A percentile compares a stretch with the other conserved stretches of the same genome.
These are phyloP conservation scores for Colletotrichum sp. DNA, from an alignment of 2,329 filamentous ascomycete genomes.

Conservation along the genomic window DNA sequence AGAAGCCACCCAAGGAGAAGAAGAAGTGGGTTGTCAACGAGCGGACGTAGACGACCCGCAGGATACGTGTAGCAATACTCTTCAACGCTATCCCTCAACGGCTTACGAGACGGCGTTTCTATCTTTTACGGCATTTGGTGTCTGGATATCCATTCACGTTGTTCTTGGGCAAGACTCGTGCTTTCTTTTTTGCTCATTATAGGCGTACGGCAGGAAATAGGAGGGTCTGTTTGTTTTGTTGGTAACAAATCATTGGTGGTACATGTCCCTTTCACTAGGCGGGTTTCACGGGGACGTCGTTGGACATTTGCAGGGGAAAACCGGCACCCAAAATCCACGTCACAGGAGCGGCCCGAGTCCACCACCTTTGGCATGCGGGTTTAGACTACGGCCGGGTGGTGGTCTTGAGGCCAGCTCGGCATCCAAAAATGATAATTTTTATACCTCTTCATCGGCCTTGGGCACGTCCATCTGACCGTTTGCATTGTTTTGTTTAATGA, in stretches of 20 bases:
- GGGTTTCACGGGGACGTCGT: neutral
- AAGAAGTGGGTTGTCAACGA: constrained; percentile 52
- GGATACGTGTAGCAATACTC: neutral
- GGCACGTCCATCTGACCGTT: neutral
- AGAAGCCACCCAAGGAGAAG: constrained; percentile 45
- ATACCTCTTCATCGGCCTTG: neutral
- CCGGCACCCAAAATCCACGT: neutral
- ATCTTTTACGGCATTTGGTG: constrained; percentile 10
- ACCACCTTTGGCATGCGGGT: neutral
- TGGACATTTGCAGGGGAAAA: neutral
- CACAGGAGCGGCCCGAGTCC: neutral
- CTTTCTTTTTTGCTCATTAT: neutral
- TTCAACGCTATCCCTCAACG: constrained; percentile 1
- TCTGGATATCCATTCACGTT: constrained; percentile 9
- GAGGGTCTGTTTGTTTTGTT: neutral
- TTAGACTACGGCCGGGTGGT: neutral
- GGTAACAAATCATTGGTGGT: neutral
- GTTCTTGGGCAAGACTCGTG: constrained; percentile 4
- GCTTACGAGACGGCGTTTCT: constrained; percentile 19
- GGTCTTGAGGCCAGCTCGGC: neutral
- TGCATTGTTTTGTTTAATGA: neutral
- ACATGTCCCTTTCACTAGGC: neutral
- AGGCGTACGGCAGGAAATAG: constrained; percentile 12
- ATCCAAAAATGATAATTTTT: constrained; percentile 8
- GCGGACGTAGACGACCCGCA: constrained; percentile 40